A percentile compares a stretch with the other conserved stretches of the same genome.
These are phyloP conservation scores for Penicillium sp. DNA, from an alignment of 2,329 filamentous ascomycete genomes.

Conservation along the genomic window DNA sequence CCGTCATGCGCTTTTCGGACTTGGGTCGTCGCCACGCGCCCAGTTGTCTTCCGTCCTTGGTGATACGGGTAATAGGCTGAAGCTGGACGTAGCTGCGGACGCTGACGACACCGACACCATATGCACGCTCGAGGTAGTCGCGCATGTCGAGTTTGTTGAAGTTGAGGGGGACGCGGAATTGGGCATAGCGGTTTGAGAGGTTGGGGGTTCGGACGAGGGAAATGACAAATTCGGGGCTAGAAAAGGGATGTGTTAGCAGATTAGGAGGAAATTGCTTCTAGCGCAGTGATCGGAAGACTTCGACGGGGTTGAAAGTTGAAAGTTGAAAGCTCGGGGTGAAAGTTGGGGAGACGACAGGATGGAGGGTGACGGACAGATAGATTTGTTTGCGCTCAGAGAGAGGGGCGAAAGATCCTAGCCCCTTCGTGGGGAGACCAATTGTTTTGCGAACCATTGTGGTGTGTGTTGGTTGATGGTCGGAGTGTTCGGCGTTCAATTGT, in stretches of 20 bases:
- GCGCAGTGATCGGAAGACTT: neutral
- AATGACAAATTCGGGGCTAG: slow-evolving; percentile 76
- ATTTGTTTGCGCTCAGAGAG: slow-evolving; percentile 43
- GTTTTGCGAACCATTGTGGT: slow-evolving; percentile 32
- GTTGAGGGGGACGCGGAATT: slow-evolving; percentile 83
- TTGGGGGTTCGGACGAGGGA: slow-evolving; percentile 71
- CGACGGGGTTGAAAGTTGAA: neutral
- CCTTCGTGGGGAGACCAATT: slow-evolving; percentile 28
- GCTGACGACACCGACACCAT: slow-evolving; percentile 68
- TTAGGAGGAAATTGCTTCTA: neutral
- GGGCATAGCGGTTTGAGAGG: slow-evolving; percentile 75
- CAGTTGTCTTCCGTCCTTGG: slow-evolving; percentile 37
- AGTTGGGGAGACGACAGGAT: neutral
- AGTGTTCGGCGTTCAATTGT: slow-evolving; percentile 3
- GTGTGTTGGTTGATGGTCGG: slow-evolving; percentile 6
- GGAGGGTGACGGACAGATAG: slow-evolving; percentile 53
- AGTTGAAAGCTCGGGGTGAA: neutral
- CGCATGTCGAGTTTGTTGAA: slow-evolving; percentile 96
- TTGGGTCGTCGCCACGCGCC: slow-evolving; percentile 67
- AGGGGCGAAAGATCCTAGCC: slow-evolving; percentile 25
- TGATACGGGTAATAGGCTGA: slow-evolving; percentile 55
- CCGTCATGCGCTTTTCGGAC: slow-evolving; percentile 87
- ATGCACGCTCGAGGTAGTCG: slow-evolving; percentile 88
- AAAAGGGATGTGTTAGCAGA: neutral
- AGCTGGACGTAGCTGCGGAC: slow-evolving; percentile 80